Percentiles rank a stretch among this genome's conserved stretches.
Conservation (phyloP, 2,329 filamentous ascomycete species). For the Penicillium sp. region DNA sequence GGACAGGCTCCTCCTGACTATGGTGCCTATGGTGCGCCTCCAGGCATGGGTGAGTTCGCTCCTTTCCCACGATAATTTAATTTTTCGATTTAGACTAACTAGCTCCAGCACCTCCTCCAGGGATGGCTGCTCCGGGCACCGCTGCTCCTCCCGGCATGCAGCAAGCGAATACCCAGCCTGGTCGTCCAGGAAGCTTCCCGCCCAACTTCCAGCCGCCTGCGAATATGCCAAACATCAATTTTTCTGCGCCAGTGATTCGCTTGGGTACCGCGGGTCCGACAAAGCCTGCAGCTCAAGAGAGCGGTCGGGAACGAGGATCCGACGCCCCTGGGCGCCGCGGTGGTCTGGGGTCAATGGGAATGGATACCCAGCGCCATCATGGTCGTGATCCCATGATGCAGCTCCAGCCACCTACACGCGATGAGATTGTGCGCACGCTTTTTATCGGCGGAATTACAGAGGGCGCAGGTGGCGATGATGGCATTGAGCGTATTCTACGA, state of each 20-base stretch:
- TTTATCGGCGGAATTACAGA: conserved; percentile 86
- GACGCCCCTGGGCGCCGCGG: conserved; percentile 51
- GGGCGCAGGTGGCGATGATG: conserved; percentile 72
- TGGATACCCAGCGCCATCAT: conserved; percentile 67
- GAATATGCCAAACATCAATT: conserved; percentile 97
- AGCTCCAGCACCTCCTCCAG: conserved; percentile 68
- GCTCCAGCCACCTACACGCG: conserved; percentile 76
- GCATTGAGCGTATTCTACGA: conserved; percentile 73
- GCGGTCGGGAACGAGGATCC: conserved; percentile 46
- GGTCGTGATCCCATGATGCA: conserved; percentile 68
- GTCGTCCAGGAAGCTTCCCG: conserved; percentile 76
- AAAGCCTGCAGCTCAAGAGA: conserved; percentile 56
- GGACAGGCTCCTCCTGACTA: conserved; percentile 74
- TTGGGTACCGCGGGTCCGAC: conserved; percentile 71
- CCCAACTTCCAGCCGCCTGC: conserved; percentile 82
- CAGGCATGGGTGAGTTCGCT: conserved; percentile 70
- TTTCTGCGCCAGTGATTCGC: conserved; percentile 93
- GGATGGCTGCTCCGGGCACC: conserved; percentile 77
- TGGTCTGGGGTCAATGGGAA: conserved; percentile 61
- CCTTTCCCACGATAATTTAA: background rate
- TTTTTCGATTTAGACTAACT: conserved; percentile 20
- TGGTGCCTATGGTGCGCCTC: conserved; percentile 70
- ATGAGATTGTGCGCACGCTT: conserved; percentile 88
- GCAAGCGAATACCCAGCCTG: conserved; percentile 70
- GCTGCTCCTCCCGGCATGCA: conserved; percentile 75